Percentiles rank a stretch among this genome's conserved stretches.
Conservation (phyloP, 169 alveolate genomes). For the Plasmodium sp. region DNA sequence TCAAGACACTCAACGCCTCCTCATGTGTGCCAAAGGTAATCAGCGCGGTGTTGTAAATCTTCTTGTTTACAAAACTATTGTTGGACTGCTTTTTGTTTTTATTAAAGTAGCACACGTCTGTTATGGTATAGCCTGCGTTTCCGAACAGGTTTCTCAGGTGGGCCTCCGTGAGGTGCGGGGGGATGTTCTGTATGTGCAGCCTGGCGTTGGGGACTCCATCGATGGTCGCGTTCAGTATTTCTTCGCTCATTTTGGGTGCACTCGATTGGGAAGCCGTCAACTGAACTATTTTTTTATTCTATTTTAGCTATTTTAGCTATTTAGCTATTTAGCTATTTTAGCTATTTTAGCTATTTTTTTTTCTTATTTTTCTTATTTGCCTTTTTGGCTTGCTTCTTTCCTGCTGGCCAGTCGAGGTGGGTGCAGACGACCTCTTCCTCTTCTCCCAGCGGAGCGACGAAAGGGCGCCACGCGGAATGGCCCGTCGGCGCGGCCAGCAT, state of each 20-base stretch:
- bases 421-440: neutral
- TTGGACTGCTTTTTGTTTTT: constrained; percentile 55
- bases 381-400: neutral
- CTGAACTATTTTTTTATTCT: neutral
- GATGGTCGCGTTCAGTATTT: constrained; percentile 45
- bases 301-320: too few relatives aligned
- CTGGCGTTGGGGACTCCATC: constrained; percentile 46
- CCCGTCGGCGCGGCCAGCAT: neutral
- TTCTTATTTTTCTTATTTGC: too few relatives aligned
- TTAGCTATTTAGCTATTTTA: too few relatives aligned
- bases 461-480: neutral
- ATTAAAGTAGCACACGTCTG: constrained; percentile 65
- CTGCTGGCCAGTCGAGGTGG: neutral
- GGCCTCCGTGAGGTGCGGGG: constrained; percentile 53
- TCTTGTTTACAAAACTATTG: constrained; percentile 36
- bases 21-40: constrained; percentile 62
- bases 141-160: constrained; percentile 62
- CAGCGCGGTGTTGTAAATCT: constrained; percentile 46
- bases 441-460: neutral
- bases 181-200: constrained; percentile 58
- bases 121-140: constrained; percentile 29
- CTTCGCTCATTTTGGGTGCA: constrained; percentile 26
- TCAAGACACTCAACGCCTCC: constrained; percentile 65
- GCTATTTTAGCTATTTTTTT: too few relatives aligned
- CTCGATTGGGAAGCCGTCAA: neutral